Base-by-base conservation (phyloP, 805 yeast genomes). In the Candida chauliodis region DNA sequence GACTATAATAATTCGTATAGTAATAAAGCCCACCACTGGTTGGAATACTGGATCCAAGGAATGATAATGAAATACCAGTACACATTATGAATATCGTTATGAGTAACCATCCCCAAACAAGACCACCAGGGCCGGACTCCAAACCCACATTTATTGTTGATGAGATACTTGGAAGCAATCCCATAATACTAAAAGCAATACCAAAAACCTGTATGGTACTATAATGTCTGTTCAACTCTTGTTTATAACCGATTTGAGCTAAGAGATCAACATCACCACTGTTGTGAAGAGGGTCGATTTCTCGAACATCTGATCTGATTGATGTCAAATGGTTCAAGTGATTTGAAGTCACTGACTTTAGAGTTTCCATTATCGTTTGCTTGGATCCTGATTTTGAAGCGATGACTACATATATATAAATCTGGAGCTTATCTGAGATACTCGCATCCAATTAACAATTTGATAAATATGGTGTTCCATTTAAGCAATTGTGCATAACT, bases 31-130 rank as follows among this genome's bases (percentile, higher is more conserved):
- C 89, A 41, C 89, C 88, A 18, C 82, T 74, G 1, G 88, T 81
- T 21, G 90, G 88, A 43, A 79, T 71, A 1, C 85, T 75, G 30
- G 80, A 71, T 1, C 81, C 84, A 43, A 80, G 55, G 49, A 79
- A 84, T 8, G 83, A 67, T 78, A 82, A 73, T 14, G 81, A 66
- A 8, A 73, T 45, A 17, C 85, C 87, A 11, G 78, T 71, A 10
- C 69, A 52, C 40, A 79, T 49, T 40, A 81, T 78, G 48, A 78
- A 75, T n/a, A 64, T 42, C 3, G 77, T 67, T 20, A 84, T 71
- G 10, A 77, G 50, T 30, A 78, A 56, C 89, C 89, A 82, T 34
- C 84, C 82, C 88, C 88, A 82, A 4, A 80, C 63, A 38, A 79
- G 66, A n/a, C 81, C 79, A 7, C 70, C 76, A 0, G 84, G 77